phyloP scores from a whole-genome alignment of 495 filamentous ascomycete genomes.

The Penicillium angulare region DNA sequence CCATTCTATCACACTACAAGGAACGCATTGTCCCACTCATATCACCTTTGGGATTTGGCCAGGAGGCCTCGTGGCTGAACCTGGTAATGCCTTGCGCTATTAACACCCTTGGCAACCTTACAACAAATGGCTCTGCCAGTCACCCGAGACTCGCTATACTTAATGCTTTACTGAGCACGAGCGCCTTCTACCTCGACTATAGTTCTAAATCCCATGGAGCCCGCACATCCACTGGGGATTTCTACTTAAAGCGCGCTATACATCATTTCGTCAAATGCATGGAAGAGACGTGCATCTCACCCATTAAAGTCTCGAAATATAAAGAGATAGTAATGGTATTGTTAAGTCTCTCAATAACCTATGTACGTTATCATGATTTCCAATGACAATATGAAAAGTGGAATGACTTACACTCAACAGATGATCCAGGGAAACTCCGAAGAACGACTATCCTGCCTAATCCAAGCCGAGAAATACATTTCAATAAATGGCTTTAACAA shows the following conservation, averaged over 20 bases:
- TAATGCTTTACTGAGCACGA: constrained; percentile 17
- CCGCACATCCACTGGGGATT: constrained; percentile 5
- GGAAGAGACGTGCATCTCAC: constrained; percentile 5
- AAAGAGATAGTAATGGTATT: constrained; percentile 23
- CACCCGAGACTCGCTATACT: constrained; percentile 14
- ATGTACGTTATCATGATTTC: constrained; percentile 10
- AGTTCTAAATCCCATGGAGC: background rate
- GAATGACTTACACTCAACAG: constrained; percentile 1
- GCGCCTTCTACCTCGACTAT: constrained; percentile 17
- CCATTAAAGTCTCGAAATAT: constrained; percentile 14
- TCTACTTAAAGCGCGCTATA: constrained; percentile 10
- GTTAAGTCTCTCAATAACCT: constrained; percentile 19
- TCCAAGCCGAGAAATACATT: constrained; percentile 22
- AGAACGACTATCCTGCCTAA: constrained; percentile 9
- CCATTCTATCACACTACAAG: constrained; percentile 20
- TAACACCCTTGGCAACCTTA: constrained; percentile 13
- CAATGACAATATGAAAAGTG: background rate
- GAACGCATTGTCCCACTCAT: constrained; percentile 18
- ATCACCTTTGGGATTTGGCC: constrained; percentile 14
- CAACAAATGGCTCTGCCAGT: constrained; percentile 1
- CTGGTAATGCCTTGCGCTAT: constrained; percentile 19
- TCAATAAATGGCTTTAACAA: constrained; percentile 13
- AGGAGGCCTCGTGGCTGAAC: constrained; percentile 14
- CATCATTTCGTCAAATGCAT: constrained; percentile 10
- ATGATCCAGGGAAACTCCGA: constrained; percentile 21